phyloP scores from a whole-genome alignment of 1,284 basidiomycete species.

The Pyrrhoderma noxium region DNA sequence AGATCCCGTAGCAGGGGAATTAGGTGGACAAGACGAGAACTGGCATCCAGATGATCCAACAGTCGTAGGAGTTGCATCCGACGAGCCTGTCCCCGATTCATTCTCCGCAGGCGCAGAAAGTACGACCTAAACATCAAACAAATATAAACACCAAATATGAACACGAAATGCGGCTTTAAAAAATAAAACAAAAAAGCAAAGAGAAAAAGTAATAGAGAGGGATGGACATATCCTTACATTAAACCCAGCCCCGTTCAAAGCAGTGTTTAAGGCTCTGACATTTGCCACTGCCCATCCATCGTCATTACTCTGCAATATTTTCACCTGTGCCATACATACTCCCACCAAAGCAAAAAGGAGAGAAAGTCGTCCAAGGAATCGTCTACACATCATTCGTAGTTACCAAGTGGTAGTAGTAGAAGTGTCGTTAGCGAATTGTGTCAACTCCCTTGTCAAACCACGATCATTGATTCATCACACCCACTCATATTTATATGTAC shows the following conservation, averaged over 20 bases:
- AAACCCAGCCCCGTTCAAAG: constrained; percentile 34
- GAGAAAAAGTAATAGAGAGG: background rate
- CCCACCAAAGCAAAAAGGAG: background rate
- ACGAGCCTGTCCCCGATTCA: constrained; percentile 37
- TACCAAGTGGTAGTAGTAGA: no score
- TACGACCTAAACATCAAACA: no score
- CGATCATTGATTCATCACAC: no score
- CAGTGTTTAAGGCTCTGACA: constrained; percentile 37
- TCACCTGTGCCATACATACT: constrained; percentile 2
- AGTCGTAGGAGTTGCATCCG: constrained; percentile 25
- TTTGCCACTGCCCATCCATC: constrained; percentile 48
- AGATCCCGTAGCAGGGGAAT: constrained; percentile 38
- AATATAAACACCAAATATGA: no score
- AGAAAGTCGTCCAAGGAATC: constrained; percentile 2
- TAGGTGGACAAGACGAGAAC: constrained; percentile 36
- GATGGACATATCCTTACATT: constrained; percentile 29
- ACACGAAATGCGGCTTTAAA: background rate
- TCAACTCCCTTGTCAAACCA: no score
- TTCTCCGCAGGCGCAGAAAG: constrained; percentile 38
- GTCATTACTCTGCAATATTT: constrained; percentile 36
- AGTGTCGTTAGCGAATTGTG: no score
- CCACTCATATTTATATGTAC: no score
- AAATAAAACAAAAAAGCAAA: background rate
- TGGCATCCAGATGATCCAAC: constrained; percentile 32
- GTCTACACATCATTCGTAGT: background rate